These are phyloP conservation scores for Myriosclerotinia curreyana DNA, from an alignment of 2,329 filamentous ascomycete genomes.

Conservation along the genomic window DNA sequence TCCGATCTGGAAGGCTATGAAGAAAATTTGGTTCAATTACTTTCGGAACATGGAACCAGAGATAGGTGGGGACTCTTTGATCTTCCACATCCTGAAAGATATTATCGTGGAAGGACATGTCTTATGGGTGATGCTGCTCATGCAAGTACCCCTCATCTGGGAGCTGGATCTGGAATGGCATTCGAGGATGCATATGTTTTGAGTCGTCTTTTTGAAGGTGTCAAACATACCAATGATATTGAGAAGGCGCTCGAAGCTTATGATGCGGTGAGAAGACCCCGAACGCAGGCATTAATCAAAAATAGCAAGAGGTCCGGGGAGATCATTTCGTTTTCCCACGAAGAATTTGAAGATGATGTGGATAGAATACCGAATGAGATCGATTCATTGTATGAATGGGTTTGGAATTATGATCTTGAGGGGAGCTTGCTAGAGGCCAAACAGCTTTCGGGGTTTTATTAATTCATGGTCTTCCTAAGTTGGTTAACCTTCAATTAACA, in stretches of 20 bases:
- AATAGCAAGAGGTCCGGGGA: slow-evolving; percentile 37
- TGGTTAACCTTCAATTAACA: background rate
- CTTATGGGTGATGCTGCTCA: slow-evolving; percentile 62
- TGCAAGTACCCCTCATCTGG: slow-evolving; percentile 57
- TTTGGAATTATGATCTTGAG: slow-evolving; percentile 39
- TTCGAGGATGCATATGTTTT: slow-evolving; percentile 52
- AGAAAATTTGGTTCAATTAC: slow-evolving; percentile 14
- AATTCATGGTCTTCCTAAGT: background rate
- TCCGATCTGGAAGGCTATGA: slow-evolving; percentile 45
- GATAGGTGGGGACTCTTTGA: slow-evolving; percentile 48
- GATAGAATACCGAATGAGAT: slow-evolving; percentile 40
- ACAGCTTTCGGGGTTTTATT: slow-evolving; percentile 10
- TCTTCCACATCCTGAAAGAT: slow-evolving; percentile 42
- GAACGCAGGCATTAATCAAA: slow-evolving; percentile 25
- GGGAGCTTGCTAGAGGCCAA: slow-evolving; percentile 40
- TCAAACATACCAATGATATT: slow-evolving; percentile 38
- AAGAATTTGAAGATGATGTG: slow-evolving; percentile 39
- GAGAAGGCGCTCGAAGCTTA: slow-evolving; percentile 47
- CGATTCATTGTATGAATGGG: slow-evolving; percentile 38
- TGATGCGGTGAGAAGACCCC: slow-evolving; percentile 45
- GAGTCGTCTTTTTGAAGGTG: slow-evolving; percentile 45
- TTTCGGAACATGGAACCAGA: slow-evolving; percentile 32
- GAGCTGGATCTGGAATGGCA: slow-evolving; percentile 55
- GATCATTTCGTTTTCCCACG: slow-evolving; percentile 39
- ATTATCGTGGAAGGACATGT: slow-evolving; percentile 41